phyloP scores from a whole-genome alignment of 2,329 filamentous ascomycete genomes.

The Mycocentrospora acerina region DNA sequence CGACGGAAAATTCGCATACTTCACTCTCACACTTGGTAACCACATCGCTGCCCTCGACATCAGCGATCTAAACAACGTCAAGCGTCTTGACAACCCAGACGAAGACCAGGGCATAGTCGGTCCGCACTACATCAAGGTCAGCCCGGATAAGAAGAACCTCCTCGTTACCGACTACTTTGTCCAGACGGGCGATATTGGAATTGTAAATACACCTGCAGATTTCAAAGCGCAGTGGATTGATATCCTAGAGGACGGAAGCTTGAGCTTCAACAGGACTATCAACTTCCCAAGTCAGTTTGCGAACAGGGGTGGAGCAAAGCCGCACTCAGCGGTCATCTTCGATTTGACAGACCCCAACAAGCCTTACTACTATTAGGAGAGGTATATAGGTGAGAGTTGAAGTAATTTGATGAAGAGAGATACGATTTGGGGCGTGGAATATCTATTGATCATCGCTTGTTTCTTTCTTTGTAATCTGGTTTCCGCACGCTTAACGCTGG shows the following conservation, averaged over 20 bases:
- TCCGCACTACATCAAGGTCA: conserved; percentile 65
- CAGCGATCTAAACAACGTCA: conserved; percentile 60
- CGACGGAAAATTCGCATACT: conserved; percentile 60
- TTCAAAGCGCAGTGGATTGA: conserved; percentile 65
- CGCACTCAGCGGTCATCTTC: conserved; percentile 59
- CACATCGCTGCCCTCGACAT: conserved; percentile 65
- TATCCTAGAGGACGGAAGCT: conserved; percentile 55
- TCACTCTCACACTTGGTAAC: conserved; percentile 62
- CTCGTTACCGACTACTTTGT: conserved; percentile 68
- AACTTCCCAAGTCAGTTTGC: conserved; percentile 58
- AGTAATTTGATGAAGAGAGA: no score
- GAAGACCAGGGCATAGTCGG: conserved; percentile 61
- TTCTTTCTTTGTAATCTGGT: no score
- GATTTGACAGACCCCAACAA: conserved; percentile 53
- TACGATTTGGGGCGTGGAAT: no score
- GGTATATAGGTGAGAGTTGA: neutral
- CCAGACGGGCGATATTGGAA: conserved; percentile 61
- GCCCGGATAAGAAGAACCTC: conserved; percentile 64
- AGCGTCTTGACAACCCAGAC: conserved; percentile 62
- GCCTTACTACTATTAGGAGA: conserved; percentile 11
- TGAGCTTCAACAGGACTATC: conserved; percentile 62
- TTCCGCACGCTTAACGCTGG: no score
- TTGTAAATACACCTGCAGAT: conserved; percentile 63
- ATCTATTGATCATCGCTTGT: no score
- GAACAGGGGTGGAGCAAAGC: conserved; percentile 58